phyloP scores from a whole-genome alignment of 2,329 filamentous ascomycete genomes.

The Fusarium phyllophilum region DNA sequence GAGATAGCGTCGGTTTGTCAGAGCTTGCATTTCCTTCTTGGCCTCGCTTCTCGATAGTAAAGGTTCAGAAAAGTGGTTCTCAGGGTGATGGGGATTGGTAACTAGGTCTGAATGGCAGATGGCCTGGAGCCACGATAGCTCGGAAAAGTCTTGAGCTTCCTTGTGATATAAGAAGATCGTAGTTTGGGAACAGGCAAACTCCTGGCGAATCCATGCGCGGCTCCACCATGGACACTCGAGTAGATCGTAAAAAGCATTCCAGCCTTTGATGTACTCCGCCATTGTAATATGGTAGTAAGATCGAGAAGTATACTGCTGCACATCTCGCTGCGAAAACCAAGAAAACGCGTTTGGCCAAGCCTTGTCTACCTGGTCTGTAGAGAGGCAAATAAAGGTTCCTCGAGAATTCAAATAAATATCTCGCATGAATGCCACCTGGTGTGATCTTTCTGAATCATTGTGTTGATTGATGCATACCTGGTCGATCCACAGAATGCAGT shows the following conservation, averaged over 20 bases:
- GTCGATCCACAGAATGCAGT: background rate
- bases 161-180: background rate
- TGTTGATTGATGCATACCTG: background rate
- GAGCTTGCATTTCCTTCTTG: background rate
- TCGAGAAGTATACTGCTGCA: background rate
- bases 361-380: rapidly evolving
- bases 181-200: background rate
- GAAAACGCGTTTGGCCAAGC: background rate
- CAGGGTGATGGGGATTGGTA: background rate
- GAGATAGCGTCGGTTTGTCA: background rate
- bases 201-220: background rate
- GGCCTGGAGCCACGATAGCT: background rate
- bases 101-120: background rate
- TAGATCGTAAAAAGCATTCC: background rate
- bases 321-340: background rate
- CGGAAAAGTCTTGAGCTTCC: background rate
- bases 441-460: background rate
- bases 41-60: background rate
- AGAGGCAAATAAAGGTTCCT: background rate
- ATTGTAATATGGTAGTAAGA: background rate
- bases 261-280: background rate
- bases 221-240: background rate
- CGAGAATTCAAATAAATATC: background rate
- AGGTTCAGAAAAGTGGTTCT: background rate
- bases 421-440: background rate